These are phyloP conservation scores for Backusella australiensis DNA, from an alignment of 192 early-diverging fungal genomes.

Conservation along the genomic window DNA sequence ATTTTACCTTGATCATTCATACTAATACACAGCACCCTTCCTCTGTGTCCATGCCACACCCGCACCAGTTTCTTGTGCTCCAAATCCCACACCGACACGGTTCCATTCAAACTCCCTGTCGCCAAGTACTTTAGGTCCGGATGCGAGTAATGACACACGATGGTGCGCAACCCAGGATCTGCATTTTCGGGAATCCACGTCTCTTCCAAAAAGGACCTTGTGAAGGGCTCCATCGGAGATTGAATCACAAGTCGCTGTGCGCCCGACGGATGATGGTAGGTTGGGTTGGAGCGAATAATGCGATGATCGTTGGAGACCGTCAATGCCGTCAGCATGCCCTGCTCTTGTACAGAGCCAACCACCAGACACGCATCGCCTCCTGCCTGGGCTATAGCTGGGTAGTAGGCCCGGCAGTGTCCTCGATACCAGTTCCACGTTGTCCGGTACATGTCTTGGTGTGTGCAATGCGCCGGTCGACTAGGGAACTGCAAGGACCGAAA, in stretches of 20 bases:
- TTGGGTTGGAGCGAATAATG: constrained; percentile 11
- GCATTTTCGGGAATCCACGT: neutral
- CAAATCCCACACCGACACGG: constrained; percentile 44
- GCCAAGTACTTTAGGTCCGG: constrained; percentile 34
- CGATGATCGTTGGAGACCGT: neutral
- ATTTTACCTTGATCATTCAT: constrained; percentile 46
- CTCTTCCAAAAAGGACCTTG: constrained; percentile 4
- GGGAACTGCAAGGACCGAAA: constrained; percentile 33
- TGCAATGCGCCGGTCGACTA: constrained; percentile 6
- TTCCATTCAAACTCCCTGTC: constrained; percentile 47
- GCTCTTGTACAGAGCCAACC: constrained; percentile 32
- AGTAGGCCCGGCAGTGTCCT: constrained; percentile 37
- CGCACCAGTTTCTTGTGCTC: constrained; percentile 23
- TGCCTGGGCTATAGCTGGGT: constrained; percentile 4
- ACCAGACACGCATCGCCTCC: neutral
- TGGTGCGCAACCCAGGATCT: constrained; percentile 16
- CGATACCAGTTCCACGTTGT: constrained; percentile 44
- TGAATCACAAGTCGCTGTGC: constrained; percentile 9
- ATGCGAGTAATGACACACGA: constrained; percentile 42
- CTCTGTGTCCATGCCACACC: constrained; percentile 42
- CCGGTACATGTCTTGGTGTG: constrained; percentile 44
- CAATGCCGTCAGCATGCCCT: neutral
- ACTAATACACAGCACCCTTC: constrained; percentile 44
- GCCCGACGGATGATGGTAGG: neutral
- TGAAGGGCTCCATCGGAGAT: neutral